Evolutionary conservation across 176 grass and related monocot species (phyloP), one percentile per base, ranked within the genome.

Genomic region (Luzula sylvatica): DNA sequence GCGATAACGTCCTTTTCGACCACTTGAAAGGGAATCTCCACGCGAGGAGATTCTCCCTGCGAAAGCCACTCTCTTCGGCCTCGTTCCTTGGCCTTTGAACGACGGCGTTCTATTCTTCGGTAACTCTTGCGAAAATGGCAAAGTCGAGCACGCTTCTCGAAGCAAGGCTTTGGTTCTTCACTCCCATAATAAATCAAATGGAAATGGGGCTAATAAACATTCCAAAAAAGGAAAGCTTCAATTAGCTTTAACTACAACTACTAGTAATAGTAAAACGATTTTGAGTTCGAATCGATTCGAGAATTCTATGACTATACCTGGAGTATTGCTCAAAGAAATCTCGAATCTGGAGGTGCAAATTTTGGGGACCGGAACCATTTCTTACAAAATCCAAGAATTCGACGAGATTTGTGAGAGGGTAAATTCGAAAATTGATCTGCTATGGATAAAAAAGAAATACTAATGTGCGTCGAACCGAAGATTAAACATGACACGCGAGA

Each of bases 81-180:
- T 81, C 4, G 83, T 76, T 62, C 93, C 93, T 12, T 98, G 93
- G 86, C 93, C 93, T 4, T 98, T 98, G 25, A 98, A 72, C 15
- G 93, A 98, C 14, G 86, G 93, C 6, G 78, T 98, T 72, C 78
- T 98, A 20, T 98, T 98, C 86, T 98, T 98, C 49, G 72, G 73
- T 28, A 87, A 73, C 72, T 61, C 72, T 0, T 15, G 48, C 0
- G 81, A 83, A 68, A 71, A 79, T 38, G 60, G 47, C 11, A 64
- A 64, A 50, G 43, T 17, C 7, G 74, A 75, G 67, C 63, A 52
- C 1, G 63, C 60, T 20, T 72, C 65, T 6, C 74, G 78, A 58
- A 72, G 20, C 54, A 72, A 83, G 53, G 71, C 81, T 23, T 68
- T 86, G 42, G 74, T 90, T 72, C 50, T 78, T 17, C 25, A 53